These are phyloP conservation scores for Agrocybe praecox DNA, from an alignment of 768 basidiomycete genomes.

Conservation along the genomic window DNA sequence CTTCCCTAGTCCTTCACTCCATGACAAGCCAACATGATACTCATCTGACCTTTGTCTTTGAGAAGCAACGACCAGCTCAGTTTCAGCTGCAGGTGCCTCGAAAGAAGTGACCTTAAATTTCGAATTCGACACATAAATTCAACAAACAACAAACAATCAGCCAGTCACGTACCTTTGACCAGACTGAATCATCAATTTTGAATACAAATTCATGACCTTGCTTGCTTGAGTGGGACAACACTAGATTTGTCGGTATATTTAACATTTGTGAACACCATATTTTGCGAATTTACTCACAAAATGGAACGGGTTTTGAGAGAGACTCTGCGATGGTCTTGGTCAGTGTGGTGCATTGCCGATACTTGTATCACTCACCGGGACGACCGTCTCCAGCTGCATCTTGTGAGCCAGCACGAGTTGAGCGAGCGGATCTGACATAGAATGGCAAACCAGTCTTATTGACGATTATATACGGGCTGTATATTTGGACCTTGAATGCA, in stretches of 20 bases:
- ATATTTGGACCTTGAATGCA: constrained; percentile 95
- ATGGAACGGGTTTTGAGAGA: constrained; percentile 64
- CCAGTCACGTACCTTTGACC: constrained; percentile 75
- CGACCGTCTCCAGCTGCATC: constrained; percentile 85
- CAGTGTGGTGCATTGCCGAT: background rate
- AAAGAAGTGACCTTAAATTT: constrained; percentile 71
- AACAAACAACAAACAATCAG: background rate
- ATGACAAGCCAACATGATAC: constrained; percentile 85
- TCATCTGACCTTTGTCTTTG: constrained; percentile 63
- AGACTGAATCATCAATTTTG: constrained; percentile 77
- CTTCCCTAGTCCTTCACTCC: constrained; percentile 94
- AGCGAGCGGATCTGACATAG: constrained; percentile 62
- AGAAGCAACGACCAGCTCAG: constrained; percentile 73
- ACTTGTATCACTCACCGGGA: constrained; percentile 44
- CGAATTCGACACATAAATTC: background rate
- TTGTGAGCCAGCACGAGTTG: constrained; percentile 62
- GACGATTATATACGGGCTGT: constrained; percentile 84
- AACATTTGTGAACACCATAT: background rate
- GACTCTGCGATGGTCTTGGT: constrained; percentile 12
- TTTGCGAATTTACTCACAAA: constrained; percentile 57
- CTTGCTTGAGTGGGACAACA: constrained; percentile 83
- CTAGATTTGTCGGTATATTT: constrained; percentile 37
- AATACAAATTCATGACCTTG: constrained; percentile 85
- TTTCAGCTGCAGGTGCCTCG: constrained; percentile 92
- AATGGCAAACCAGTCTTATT: constrained; percentile 95